Percentiles rank a stretch among this genome's conserved stretches.
phyloP scores from a whole-genome alignment of 2,329 filamentous ascomycete genomes.

The Lasiodiplodia theobromae region DNA sequence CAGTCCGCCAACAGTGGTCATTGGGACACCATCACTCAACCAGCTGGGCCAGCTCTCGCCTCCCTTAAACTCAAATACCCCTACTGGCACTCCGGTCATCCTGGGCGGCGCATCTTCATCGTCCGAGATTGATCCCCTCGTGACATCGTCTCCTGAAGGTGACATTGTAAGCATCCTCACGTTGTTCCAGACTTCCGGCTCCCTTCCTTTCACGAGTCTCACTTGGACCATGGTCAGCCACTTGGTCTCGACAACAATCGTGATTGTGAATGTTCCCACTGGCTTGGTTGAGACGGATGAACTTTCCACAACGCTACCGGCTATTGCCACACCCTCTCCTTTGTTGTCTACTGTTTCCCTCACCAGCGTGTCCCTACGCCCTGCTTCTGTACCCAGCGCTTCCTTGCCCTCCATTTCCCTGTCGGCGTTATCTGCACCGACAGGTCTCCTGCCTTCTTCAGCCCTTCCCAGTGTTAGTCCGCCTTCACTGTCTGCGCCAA shows the following conservation, averaged over 20 bases:
- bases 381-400: background rate
- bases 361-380: background rate
- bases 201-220: background rate
- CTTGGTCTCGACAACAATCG: background rate
- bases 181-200: slow-evolving; percentile 3
- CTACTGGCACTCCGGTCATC: background rate
- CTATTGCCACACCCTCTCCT: background rate
- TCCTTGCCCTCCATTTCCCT: background rate
- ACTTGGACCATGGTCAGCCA: background rate
- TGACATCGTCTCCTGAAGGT: background rate
- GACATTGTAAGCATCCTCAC: background rate
- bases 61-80: background rate
- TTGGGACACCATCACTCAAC: slow-evolving; percentile 8
- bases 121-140: background rate
- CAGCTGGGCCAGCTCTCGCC: background rate
- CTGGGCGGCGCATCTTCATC: background rate
- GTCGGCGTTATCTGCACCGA: background rate
- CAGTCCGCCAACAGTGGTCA: slow-evolving; percentile 8
- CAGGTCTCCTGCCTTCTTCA: too few relatives aligned
- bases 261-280: slow-evolving; percentile 11
- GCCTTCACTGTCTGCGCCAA: too few relatives aligned
- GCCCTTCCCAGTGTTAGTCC: too few relatives aligned
- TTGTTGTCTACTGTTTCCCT: background rate
- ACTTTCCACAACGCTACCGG: background rate
- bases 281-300: too few relatives aligned